Evolutionary conservation across 2,329 filamentous ascomycete species (phyloP).

Genomic region (Nigrospora osmanthi): DNA sequence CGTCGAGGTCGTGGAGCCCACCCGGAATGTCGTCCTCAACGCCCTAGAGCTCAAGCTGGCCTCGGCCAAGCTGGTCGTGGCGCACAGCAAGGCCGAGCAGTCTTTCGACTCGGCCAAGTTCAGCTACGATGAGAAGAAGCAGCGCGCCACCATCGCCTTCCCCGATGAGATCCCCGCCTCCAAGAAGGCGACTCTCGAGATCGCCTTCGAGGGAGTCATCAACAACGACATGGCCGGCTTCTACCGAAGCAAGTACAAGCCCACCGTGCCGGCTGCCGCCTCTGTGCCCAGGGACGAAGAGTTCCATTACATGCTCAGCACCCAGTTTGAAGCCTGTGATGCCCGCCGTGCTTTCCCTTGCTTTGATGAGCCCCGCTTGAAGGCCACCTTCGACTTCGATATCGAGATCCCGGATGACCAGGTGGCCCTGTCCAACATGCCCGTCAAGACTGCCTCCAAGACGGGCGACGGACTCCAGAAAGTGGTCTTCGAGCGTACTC

Average conservation of each 20-base stretch:
- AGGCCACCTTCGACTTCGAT: constrained; percentile 90
- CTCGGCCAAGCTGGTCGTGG: constrained; percentile 50
- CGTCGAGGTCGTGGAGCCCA: constrained; percentile 61
- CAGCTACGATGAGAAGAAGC: constrained; percentile 73
- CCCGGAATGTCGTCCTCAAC: constrained; percentile 77
- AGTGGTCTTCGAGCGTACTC: constrained; percentile 76
- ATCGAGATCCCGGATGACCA: constrained; percentile 87
- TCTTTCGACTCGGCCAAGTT: constrained; percentile 57
- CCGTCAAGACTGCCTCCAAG: constrained; percentile 61
- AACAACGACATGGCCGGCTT: constrained; percentile 92
- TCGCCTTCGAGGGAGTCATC: constrained; percentile 73
- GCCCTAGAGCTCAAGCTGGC: constrained; percentile 74
- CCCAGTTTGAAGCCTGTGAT: constrained; percentile 95
- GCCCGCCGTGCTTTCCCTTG: constrained; percentile 93
- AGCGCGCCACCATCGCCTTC: constrained; percentile 76
- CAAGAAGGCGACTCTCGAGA: constrained; percentile 56
- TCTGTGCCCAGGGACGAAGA: constrained; percentile 70
- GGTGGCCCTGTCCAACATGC: constrained; percentile 93
- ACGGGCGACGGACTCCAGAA: constrained; percentile 57
- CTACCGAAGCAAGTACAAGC: constrained; percentile 91
- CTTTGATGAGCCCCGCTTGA: constrained; percentile 96
- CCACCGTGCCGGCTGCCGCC: constrained; percentile 58
- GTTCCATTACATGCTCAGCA: constrained; percentile 76
- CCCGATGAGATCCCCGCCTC: constrained; percentile 60
- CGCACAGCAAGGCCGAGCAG: constrained; percentile 49